Evolutionary conservation across 2,329 filamentous ascomycete species (phyloP), one percentile per base, ranked within the genome.

Genomic region (Neopestalotiopsis clavispora): DNA sequence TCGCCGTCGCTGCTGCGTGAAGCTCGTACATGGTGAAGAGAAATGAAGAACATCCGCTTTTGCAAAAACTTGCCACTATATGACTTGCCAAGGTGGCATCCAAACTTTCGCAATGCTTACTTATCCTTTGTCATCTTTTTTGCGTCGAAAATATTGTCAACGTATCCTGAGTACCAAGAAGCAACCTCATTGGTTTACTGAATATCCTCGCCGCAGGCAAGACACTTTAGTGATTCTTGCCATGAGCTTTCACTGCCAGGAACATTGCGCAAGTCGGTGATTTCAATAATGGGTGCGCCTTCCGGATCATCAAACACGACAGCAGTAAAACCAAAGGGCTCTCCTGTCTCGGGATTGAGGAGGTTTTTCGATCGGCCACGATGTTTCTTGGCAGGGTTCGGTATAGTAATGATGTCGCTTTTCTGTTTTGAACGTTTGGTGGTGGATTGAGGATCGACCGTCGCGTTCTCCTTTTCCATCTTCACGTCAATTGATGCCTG

Each of bases 401-500:
- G 81, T 9, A 81, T 78, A 10, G 80, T 79, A 30, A 78, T 77
- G 61, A 80, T 78, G 66, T 81, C 59, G 20, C 4, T 80, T 57
- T 78, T 76, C 20, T 20, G 45, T 10, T n/a, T 20, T 23, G 45
- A 38, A 38, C 34, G 34, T 20, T n/a, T 52, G n/a, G 45, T 52
- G 34, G 34, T n/a, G 6, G 45, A 52, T 7, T n/a, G 45, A n/a
- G 17, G 20, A 52, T 52, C 20, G 1, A n/a, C 17, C 6, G 34
- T 38, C 34, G 34, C 6, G 1, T 38, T 38, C 52, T 72, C 72
- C 57, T 81, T 81, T 60, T 84, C 83, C 2, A 82, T 80, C 73
- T 85, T 86, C 45, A 87, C 85, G 66, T 86, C 85, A 69, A 87
- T 87, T 14, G 85, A 86, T 45, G 86, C 83, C 70, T 85, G 82